These are phyloP conservation scores for Anisodus tanguticus DNA, from an alignment of 257 asterid genomes.

Conservation along the genomic window DNA sequence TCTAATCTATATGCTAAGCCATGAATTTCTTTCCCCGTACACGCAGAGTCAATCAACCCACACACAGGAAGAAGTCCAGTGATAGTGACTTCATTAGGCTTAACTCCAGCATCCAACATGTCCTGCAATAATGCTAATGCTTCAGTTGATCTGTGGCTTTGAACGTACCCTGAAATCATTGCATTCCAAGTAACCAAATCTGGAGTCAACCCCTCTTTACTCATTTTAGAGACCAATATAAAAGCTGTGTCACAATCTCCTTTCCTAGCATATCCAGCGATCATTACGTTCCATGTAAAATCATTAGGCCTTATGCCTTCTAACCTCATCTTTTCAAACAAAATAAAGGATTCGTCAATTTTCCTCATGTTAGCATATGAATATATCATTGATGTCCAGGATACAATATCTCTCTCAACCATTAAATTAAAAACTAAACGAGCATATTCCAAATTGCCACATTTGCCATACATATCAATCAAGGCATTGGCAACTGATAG, in stretches of 20 bases:
- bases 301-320: constrained; percentile 58
- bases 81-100: constrained; percentile 66
- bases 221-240: constrained; percentile 49
- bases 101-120: constrained; percentile 53
- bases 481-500: constrained; percentile 54
- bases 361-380: constrained; percentile 52
- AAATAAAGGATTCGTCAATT: constrained; percentile 46
- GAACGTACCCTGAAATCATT: constrained; percentile 64
- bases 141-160: constrained; percentile 46
- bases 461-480: constrained; percentile 57
- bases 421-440: constrained; percentile 56
- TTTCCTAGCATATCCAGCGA: constrained; percentile 52
- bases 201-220: constrained; percentile 47
- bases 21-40: constrained; percentile 59
- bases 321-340: constrained; percentile 57
- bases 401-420: constrained; percentile 59
- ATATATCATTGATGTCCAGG: constrained; percentile 68
- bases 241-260: constrained; percentile 60
- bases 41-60: constrained; percentile 49
- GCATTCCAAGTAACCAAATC: constrained; percentile 74
- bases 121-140: constrained; percentile 48
- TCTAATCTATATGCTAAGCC: constrained; percentile 51
- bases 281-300: constrained; percentile 64
- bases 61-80: constrained; percentile 61
- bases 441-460: constrained; percentile 45